Percentiles rank a stretch among this genome's conserved stretches.
Conservation (phyloP, 768 basidiomycete genomes). For the Boletus bicolor region DNA sequence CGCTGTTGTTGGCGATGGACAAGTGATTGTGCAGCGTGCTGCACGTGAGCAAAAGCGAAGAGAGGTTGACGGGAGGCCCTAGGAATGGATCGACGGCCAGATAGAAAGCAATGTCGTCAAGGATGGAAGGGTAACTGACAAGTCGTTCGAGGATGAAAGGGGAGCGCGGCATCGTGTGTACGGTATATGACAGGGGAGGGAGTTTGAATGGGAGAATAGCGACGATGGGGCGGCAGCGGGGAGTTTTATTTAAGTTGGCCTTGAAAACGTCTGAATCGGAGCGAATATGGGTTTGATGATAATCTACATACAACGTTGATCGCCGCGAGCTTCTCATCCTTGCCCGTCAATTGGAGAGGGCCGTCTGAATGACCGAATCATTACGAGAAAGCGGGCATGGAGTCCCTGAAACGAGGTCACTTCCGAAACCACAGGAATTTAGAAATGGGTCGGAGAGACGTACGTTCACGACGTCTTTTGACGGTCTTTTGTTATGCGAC, state of each 20-base stretch:
- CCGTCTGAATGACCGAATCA: constrained; percentile 32
- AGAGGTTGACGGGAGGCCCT: constrained; percentile 43
- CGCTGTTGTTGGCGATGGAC: constrained; percentile 34
- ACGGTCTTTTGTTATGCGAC: constrained; percentile 9
- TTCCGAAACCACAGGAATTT: constrained; percentile 3
- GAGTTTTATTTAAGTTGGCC: constrained; percentile 27
- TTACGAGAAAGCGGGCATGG: constrained; percentile 32
- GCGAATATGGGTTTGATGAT: constrained; percentile 35
- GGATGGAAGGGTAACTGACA: constrained; percentile 13
- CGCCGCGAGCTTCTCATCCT: constrained; percentile 33
- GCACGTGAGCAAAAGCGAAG: constrained; percentile 39
- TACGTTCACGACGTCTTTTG: constrained; percentile 4
- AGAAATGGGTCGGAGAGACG: background rate
- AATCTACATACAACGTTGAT: constrained; percentile 36
- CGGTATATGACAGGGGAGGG: background rate
- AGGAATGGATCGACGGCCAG: constrained; percentile 35
- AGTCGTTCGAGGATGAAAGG: constrained; percentile 20
- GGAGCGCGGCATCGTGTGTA: constrained; percentile 1
- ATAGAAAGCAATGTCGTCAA: constrained; percentile 44
- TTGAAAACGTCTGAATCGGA: constrained; percentile 26
- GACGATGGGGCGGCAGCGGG: constrained; percentile 10
- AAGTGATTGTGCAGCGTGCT: constrained; percentile 35
- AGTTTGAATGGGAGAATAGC: constrained; percentile 4
- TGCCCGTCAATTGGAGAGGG: constrained; percentile 30
- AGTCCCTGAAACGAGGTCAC: constrained; percentile 28